Percentiles rank a stretch among this genome's conserved stretches.
Conservation (phyloP, 768 basidiomycete species). For the Lanmaoa rubissima region DNA sequence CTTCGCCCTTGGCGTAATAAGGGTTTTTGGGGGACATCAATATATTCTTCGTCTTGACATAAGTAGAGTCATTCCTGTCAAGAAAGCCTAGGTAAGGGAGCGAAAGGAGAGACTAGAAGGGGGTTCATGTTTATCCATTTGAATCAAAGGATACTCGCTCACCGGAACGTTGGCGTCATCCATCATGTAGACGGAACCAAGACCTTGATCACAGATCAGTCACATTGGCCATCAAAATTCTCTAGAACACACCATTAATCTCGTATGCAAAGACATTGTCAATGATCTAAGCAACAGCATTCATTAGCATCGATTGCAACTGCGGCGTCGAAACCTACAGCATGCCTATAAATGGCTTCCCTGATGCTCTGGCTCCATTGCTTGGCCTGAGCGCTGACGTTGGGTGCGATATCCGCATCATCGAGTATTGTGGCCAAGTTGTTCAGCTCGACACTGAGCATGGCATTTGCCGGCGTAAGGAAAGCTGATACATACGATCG, state of each 20-base stretch:
- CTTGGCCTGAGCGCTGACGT: conserved; percentile 53
- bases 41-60: conserved; percentile 61
- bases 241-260: conserved; percentile 52
- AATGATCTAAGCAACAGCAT: conserved; percentile 43
- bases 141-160: conserved; percentile 22
- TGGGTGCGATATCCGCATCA: conserved; percentile 41
- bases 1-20: conserved; percentile 62
- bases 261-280: conserved; percentile 75
- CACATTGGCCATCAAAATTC: not conserved
- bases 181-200: conserved; percentile 75
- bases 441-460: conserved; percentile 71
- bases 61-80: conserved; percentile 53
- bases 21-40: conserved; percentile 66
- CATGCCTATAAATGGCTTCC: conserved; percentile 60
- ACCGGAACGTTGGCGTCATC: conserved; percentile 86
- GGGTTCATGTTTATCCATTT: not conserved
- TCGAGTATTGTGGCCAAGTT: conserved; percentile 63
- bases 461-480: conserved; percentile 76
- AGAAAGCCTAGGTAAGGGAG: conserved; percentile 80
- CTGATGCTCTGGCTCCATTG: conserved; percentile 57
- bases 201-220: conserved; percentile 37
- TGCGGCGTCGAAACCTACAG: conserved; percentile 37
- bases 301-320: not conserved
- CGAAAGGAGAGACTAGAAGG: conserved; percentile 63
- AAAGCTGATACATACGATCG: conserved; percentile 50